Conservation (phyloP, 805 yeast species). For the Dipodascus geniculatus region DNA sequence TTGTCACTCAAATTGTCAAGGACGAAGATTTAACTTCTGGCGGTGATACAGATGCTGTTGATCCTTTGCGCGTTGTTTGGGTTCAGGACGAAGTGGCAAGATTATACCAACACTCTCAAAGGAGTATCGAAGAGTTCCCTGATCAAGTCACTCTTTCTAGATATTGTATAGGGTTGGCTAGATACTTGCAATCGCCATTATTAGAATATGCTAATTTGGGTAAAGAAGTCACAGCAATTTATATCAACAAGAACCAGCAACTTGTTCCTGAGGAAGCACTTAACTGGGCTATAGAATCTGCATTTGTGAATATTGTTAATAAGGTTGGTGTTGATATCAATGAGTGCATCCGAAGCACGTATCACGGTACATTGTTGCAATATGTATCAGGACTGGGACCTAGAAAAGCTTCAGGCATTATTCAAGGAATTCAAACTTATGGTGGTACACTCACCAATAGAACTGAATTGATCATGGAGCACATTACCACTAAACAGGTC, state of each 20-base stretch:
- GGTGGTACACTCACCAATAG: conserved; percentile 57
- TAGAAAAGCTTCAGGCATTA: conserved; percentile 79
- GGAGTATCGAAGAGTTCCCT: conserved; percentile 69
- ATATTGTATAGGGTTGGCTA: conserved; percentile 81
- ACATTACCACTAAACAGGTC: conserved; percentile 64
- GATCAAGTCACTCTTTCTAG: conserved; percentile 71
- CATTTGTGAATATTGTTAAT: conserved; percentile 81
- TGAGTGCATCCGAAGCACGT: conserved; percentile 69
- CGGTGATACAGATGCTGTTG: conserved; percentile 24
- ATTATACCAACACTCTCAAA: conserved; percentile 65
- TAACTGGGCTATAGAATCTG: conserved; percentile 57
- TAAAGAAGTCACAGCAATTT: conserved; percentile 58
- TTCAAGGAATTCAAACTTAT: conserved; percentile 63
- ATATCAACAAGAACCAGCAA: conserved; percentile 55
- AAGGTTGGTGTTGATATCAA: conserved; percentile 90
- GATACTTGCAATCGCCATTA: conserved; percentile 88
- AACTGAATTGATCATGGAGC: conserved; percentile 73
- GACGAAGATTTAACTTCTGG: conserved; percentile 36
- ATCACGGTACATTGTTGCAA: conserved; percentile 58
- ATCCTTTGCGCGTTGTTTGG: conserved; percentile 55
- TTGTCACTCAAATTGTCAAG: conserved; percentile 41
- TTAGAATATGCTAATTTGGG: conserved; percentile 76
- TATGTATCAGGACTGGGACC: conserved; percentile 91
- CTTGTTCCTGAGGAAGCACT: conserved; percentile 55
- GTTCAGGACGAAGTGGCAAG: conserved; percentile 91